A percentile compares a stretch with the other conserved stretches of the same genome.
Conservation (phyloP, 2,329 filamentous ascomycete genomes). For the Dothideomycetes sp. region DNA sequence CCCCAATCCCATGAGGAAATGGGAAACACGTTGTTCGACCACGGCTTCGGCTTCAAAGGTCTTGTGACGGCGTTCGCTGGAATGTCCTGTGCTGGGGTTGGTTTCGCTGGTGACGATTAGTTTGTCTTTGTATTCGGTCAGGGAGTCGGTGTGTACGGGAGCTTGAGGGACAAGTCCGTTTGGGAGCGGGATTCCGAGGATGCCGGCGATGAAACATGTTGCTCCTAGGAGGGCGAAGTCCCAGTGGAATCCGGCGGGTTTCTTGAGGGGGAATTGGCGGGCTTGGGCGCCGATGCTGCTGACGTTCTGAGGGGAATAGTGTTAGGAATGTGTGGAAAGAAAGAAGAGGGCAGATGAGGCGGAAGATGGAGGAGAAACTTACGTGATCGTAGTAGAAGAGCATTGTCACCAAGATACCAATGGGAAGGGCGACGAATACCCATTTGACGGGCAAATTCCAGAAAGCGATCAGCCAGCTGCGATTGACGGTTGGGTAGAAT, state of each 20-base stretch:
- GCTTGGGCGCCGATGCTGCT: conserved; percentile 49
- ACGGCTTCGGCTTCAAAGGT: conserved; percentile 38
- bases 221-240: conserved; percentile 50
- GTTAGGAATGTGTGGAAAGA: neutral
- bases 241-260: conserved; percentile 54
- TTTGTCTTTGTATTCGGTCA: conserved; percentile 33
- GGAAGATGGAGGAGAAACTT: too few species aligned
- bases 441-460: conserved; percentile 44
- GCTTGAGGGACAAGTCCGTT: conserved; percentile 53
- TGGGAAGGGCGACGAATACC: conserved; percentile 45
- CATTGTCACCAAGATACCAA: conserved; percentile 44
- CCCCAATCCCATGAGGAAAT: conserved; percentile 46
- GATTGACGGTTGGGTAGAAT: conserved; percentile 39
- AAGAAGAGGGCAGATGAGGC: too few species aligned
- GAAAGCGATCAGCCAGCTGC: conserved; percentile 44
- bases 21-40: conserved; percentile 48
- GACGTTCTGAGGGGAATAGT: conserved; percentile 28
- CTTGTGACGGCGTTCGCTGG: conserved; percentile 35
- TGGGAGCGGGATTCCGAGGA: conserved; percentile 49
- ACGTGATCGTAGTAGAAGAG: conserved; percentile 51
- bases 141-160: conserved; percentile 49
- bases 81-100: conserved; percentile 32
- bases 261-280: conserved; percentile 46
- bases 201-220: conserved; percentile 46
- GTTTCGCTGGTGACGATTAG: conserved; percentile 36